Evolutionary conservation across 2,329 filamentous ascomycete species (phyloP).

Genomic region (Geosmithia putterillii): DNA sequence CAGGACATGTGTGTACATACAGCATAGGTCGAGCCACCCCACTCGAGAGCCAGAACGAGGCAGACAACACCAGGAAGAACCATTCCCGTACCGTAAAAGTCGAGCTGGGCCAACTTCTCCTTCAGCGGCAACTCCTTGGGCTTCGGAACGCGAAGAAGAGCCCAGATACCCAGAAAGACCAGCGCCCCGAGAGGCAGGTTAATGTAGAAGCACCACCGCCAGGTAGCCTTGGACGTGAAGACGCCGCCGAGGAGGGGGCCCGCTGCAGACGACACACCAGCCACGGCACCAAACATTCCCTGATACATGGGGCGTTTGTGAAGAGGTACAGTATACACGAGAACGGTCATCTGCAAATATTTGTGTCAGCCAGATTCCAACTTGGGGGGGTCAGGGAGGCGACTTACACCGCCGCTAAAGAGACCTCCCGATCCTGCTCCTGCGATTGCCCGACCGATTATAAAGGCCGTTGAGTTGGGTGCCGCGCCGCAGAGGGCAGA

Average conservation of each 20-base stretch:
- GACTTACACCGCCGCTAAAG: constrained; percentile 15
- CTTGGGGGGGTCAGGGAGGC: no score
- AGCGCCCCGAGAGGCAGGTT: constrained; percentile 9
- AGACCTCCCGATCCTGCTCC: constrained; percentile 45
- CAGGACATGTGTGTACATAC: constrained; percentile 6
- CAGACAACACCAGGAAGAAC: constrained; percentile 26
- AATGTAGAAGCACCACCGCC: constrained; percentile 10
- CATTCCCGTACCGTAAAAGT: background rate
- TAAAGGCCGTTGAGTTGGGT: constrained; percentile 39
- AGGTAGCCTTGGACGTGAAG: constrained; percentile 19
- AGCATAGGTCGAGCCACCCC: constrained; percentile 24
- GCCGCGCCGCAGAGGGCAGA: constrained; percentile 43
- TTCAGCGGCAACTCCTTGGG: constrained; percentile 10
- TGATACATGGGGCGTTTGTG: background rate
- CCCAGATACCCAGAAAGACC: constrained; percentile 1
- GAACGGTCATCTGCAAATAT: background rate
- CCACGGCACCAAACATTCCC: constrained; percentile 14
- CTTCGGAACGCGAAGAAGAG: background rate
- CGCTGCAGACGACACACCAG: constrained; percentile 32
- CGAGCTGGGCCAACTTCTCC: constrained; percentile 1
- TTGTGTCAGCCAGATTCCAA: background rate
- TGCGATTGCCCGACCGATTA: constrained; percentile 43
- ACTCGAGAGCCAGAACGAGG: constrained; percentile 34
- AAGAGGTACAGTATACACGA: constrained; percentile 1
- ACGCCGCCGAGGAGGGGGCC: constrained; percentile 36